Evolutionary conservation across 2,329 filamentous ascomycete species (phyloP).

Genomic region (Diplocarpon rosae): DNA sequence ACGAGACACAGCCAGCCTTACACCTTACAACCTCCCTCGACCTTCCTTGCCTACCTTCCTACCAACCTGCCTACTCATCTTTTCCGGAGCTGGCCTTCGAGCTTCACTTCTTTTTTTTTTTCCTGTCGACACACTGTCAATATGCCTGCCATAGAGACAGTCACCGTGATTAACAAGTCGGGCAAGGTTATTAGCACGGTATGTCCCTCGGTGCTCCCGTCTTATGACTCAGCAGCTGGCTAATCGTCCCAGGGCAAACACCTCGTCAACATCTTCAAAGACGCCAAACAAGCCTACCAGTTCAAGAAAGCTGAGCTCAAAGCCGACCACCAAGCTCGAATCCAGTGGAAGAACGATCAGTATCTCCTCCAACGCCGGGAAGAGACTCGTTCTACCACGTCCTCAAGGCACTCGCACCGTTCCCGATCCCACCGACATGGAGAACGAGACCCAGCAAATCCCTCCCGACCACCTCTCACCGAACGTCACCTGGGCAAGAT

Average conservation of each 20-base stretch:
- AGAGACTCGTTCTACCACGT: conserved; percentile 30
- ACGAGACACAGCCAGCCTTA: too few species aligned
- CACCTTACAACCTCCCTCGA: too few species aligned
- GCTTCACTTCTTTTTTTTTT: too few species aligned
- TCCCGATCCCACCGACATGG: conserved; percentile 19
- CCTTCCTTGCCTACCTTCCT: too few species aligned
- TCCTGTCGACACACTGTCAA: conserved; percentile 11
- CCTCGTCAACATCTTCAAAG: conserved; percentile 80
- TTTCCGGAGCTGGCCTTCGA: conserved; percentile 21
- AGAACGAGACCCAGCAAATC: conserved; percentile 9
- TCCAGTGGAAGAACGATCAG: conserved; percentile 47
- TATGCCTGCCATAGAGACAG: conserved; percentile 50
- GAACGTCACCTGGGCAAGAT: conserved; percentile 18
- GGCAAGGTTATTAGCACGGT: conserved; percentile 86
- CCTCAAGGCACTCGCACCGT: conserved; percentile 28
- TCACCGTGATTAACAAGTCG: conserved; percentile 84
- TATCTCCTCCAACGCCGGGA: conserved; percentile 37
- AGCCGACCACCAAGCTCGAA: conserved; percentile 51
- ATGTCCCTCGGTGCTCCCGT: conserved; percentile 17
- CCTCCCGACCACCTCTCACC: conserved; percentile 19
- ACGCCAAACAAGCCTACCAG: conserved; percentile 77
- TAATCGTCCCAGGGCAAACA: conserved; percentile 64
- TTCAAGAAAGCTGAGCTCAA: conserved; percentile 78
- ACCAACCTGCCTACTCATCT: too few species aligned
- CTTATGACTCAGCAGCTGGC: neutral